Base-by-base conservation (phyloP, 768 basidiomycete genomes). In the Tricholoma sp. region DNA sequence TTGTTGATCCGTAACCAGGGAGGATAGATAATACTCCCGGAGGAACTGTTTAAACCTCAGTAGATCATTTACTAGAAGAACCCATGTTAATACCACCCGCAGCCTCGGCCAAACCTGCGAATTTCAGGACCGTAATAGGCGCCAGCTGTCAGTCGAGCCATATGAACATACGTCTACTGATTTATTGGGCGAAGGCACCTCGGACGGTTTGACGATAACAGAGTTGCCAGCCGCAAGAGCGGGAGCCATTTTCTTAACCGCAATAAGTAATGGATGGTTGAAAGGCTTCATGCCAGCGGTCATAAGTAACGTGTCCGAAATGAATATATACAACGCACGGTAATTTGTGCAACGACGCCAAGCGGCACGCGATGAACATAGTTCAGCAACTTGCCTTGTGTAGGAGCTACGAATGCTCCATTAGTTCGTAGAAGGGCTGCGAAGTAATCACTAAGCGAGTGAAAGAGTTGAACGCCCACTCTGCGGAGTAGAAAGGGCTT, bases 271-370 rank as follows among this genome's bases (percentile, higher is more conserved):
- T 1, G 92, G 92, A 61, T 94, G 91, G 62, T 94, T 94, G 69
- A 93, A 94, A 2, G 91, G 89, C 88, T 91, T 58, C 45, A 50
- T 9, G 6, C 34, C 34, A 33, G 24, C 4, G 29, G 28, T 58
- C 34, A 52, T 6, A 24, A 34, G 10, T 20, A 29, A 44, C 20
- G 24, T 3, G 12, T 13, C 51, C 6, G 48, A 29, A 49, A 56
- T 13, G 36, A 6, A 48, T 20, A 9, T 34, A 34, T 12, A 28
- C n/a, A 29, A 54, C 79, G 67, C 56, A 90, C 91, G 12, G 89
- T 93, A 24, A 94, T 89, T 66, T 94, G 91, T 0, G 86, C 91
- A 37, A 92, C 89, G n/a, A 93, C 91, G 10, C 92, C 92, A 0
- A 94, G 78, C 0, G 92, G 91, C 10, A 91, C 76, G 12, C 92